Base-by-base conservation (phyloP, 441 rosid genomes). In the Populus hybrid region DNA sequence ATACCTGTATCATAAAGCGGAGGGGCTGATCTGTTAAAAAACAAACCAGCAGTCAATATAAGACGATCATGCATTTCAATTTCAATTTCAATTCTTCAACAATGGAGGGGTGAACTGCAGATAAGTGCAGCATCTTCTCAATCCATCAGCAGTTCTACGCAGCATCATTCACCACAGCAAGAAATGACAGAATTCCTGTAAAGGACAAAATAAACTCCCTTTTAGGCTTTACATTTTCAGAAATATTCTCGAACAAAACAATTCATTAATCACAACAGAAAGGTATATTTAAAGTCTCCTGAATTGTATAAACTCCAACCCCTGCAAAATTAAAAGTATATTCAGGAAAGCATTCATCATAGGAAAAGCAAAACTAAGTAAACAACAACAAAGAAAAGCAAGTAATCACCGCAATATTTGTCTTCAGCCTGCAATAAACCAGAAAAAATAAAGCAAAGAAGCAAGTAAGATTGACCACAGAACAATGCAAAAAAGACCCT, bases 281-380 rank as follows among this genome's bases (percentile, higher is more conserved):
- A 46, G 10, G 57, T 14, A 14, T 12, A 46, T 46, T 32, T 32
- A 86, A 87, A 87, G 81, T 84, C 87, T 86, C 90, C 89, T 76
- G 86, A 86, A 74, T 83, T 77, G 86, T 89, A 86, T 83, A 86
- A 79, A 86, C 86, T 85, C 87, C 80, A 81, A 83, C 66, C 83
- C 96, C 97, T 91, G 94, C 97, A 95, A 90, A 93, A 90, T 81
- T 77, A 88, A 77, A 83, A 89, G 77, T 81, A 38, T 85, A 71
- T 76, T 86, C 84, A 88, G 87, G 83, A 83, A 84, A 40, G 10
- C 73, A 82, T 84, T 75, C 72, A 76, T 79, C 77, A 69, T 65
- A 78, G 35, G 46, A 78, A 46, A 88, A 23, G 70, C 3, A 36
- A n/a, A 83, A 80, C 11, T 42, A 26, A 74, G 64, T 28, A 79